These are phyloP conservation scores for Neonectria coccinea DNA, from an alignment of 2,329 filamentous ascomycete species.

Conservation along the genomic window DNA sequence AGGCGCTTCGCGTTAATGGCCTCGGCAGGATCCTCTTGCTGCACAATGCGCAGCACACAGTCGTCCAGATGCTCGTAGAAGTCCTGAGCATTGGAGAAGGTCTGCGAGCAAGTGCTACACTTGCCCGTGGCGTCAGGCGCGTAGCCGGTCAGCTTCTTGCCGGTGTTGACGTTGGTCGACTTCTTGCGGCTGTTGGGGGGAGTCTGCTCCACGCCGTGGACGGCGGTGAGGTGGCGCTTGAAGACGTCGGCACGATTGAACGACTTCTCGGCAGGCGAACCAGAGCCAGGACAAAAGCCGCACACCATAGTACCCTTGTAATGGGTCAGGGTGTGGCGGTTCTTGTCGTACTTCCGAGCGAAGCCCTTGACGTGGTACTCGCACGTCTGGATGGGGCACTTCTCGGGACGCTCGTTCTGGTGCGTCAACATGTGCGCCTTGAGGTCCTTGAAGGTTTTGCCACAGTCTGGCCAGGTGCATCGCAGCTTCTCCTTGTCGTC, in stretches of 20 bases:
- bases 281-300: slow-evolving; percentile 91
- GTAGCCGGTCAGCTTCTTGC: slow-evolving; percentile 77
- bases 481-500: slow-evolving; percentile 77
- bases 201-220: slow-evolving; percentile 93
- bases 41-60: slow-evolving; percentile 77
- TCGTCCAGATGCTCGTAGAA: slow-evolving; percentile 97
- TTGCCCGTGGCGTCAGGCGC: slow-evolving; percentile 87
- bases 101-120: slow-evolving; percentile 93
- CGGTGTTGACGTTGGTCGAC: slow-evolving; percentile 55
- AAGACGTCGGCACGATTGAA: slow-evolving; percentile 97
- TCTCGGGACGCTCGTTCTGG: slow-evolving; percentile 89
- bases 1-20: slow-evolving; percentile 76
- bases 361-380: slow-evolving; percentile 95
- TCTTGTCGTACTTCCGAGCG: slow-evolving; percentile 96
- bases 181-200: slow-evolving; percentile 92
- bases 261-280: slow-evolving; percentile 90
- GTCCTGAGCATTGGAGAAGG: slow-evolving; percentile 93
- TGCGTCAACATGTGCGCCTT: slow-evolving; percentile 97
- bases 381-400: slow-evolving; percentile 92
- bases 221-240: slow-evolving; percentile 90
- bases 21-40: slow-evolving; percentile 77
- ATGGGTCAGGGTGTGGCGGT: slow-evolving; percentile 91
- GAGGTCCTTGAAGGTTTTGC: slow-evolving; percentile 88
- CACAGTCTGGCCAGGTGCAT: slow-evolving; percentile 87
- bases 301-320: slow-evolving; percentile 99